Conservation (phyloP, 768 basidiomycete genomes). For the Atractiella rhizophila region DNA sequence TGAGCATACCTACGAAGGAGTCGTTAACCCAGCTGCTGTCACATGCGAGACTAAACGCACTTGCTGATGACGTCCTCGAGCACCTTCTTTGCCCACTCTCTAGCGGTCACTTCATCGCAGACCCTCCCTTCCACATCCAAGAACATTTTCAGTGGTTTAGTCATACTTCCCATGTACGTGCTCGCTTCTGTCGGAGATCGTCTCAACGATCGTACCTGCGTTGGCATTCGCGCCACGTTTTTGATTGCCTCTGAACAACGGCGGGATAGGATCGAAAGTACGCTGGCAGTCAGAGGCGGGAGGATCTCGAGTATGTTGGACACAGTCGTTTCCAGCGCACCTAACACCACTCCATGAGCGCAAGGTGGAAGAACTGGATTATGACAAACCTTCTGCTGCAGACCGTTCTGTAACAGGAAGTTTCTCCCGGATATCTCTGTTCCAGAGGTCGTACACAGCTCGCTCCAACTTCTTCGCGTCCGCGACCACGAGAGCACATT, state of each 20-base stretch:
- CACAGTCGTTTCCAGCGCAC: constrained; percentile 30
- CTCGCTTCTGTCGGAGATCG: constrained; percentile 58
- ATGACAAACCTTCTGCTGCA: background rate
- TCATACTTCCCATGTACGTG: constrained; percentile 54
- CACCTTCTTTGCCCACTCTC: constrained; percentile 17
- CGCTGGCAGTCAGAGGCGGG: constrained; percentile 36
- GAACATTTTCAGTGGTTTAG: constrained; percentile 43
- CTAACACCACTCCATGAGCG: constrained; percentile 7
- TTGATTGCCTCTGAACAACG: constrained; percentile 67
- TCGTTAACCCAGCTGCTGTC: background rate
- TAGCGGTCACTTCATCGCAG: constrained; percentile 31
- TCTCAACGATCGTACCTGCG: constrained; percentile 70
- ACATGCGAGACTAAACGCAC: constrained; percentile 12
- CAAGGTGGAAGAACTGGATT: background rate
- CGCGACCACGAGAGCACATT: constrained; percentile 38
- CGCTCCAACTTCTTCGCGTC: constrained; percentile 39
- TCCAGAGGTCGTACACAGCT: constrained; percentile 38
- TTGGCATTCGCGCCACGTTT: constrained; percentile 63
- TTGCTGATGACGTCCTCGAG: constrained; percentile 19
- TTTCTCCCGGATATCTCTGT: constrained; percentile 37
- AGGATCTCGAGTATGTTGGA: constrained; percentile 29
- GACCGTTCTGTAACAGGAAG: constrained; percentile 23
- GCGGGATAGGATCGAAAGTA: constrained; percentile 42
- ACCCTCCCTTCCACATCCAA: constrained; percentile 38
- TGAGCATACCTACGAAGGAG: constrained; percentile 40